Evolutionary conservation across 371 early-diverging fungal species (phyloP).

Genomic region (Gilbertella persicaria): DNA sequence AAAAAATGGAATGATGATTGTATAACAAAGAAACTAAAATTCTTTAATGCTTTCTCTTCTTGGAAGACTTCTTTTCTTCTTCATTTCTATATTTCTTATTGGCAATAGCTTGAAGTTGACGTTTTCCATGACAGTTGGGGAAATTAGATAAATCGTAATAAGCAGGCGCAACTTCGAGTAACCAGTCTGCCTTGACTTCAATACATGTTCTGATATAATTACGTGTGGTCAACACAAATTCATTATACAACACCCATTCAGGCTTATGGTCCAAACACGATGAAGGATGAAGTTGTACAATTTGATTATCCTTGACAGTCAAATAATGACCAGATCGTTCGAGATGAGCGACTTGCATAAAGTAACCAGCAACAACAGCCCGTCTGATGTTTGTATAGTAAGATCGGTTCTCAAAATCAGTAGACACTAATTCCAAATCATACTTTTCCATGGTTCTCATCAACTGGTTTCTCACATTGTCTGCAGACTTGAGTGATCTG

Average conservation of each 20-base stretch:
- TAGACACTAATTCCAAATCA: conserved; percentile 71
- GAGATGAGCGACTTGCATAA: conserved; percentile 97
- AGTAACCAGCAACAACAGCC: conserved; percentile 89
- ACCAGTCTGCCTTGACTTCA: conserved; percentile 90
- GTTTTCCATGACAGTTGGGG: conserved; percentile 91
- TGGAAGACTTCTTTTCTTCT: conserved; percentile 32
- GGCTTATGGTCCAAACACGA: conserved; percentile 86
- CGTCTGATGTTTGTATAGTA: conserved; percentile 87
- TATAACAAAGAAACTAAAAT: not conserved
- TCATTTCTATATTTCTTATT: conserved; percentile 42
- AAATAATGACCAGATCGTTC: conserved; percentile 89
- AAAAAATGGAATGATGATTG: not conserved
- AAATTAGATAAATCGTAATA: conserved; percentile 80
- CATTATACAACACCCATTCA: conserved; percentile 97
- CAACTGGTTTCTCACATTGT: conserved; percentile 89
- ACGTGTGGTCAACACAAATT: conserved; percentile 95
- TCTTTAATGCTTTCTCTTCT: conserved; percentile 32
- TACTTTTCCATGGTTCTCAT: conserved; percentile 80
- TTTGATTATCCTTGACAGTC: conserved; percentile 96
- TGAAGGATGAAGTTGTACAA: conserved; percentile 95
- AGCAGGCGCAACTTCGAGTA: conserved; percentile 84
- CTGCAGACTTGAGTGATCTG: conserved; percentile 88
- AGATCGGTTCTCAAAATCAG: conserved; percentile 69
- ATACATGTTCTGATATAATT: conserved; percentile 95
- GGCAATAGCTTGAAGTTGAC: conserved; percentile 67